Conservation (phyloP, 192 early-diverging fungal genomes). For the Rhizophagus prolifer region DNA sequence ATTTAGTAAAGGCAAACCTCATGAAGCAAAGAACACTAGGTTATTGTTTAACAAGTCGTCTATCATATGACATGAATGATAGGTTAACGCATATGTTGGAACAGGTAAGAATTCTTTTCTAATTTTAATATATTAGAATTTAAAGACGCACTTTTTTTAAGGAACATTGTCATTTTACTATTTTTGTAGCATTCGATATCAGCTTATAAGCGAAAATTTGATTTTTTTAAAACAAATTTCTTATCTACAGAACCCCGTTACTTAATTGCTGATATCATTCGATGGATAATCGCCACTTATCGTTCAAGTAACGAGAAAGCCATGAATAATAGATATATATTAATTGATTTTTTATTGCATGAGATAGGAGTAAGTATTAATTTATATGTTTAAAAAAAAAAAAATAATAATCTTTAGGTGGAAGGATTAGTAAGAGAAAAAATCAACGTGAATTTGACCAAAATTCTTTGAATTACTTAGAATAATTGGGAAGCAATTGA, state of each 20-base stretch:
- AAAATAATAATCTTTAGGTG: no score
- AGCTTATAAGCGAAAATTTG: not conserved
- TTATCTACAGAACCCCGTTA: not conserved
- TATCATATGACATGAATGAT: not conserved
- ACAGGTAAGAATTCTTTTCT: not conserved
- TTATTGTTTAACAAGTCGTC: conserved; percentile 10
- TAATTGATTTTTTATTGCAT: conserved; percentile 3
- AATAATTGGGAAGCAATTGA: not conserved
- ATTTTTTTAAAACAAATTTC: not conserved
- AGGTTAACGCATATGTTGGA: not conserved
- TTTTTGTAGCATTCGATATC: not conserved
- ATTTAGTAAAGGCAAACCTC: not conserved
- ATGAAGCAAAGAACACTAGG: not conserved
- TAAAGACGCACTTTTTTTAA: not conserved
- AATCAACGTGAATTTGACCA: not conserved
- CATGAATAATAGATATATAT: not conserved
- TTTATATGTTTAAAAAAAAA: not conserved
- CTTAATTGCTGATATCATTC: conserved; percentile 2
- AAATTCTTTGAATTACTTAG: not conserved
- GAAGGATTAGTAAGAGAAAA: no score
- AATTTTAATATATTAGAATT: not conserved
- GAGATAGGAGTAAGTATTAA: not conserved
- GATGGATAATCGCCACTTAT: conserved; percentile 3
- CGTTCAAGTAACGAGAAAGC: not conserved
- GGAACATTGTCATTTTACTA: not conserved